phyloP scores from a whole-genome alignment of 192 early-diverging fungal genomes.

The Coemansia sp. region DNA sequence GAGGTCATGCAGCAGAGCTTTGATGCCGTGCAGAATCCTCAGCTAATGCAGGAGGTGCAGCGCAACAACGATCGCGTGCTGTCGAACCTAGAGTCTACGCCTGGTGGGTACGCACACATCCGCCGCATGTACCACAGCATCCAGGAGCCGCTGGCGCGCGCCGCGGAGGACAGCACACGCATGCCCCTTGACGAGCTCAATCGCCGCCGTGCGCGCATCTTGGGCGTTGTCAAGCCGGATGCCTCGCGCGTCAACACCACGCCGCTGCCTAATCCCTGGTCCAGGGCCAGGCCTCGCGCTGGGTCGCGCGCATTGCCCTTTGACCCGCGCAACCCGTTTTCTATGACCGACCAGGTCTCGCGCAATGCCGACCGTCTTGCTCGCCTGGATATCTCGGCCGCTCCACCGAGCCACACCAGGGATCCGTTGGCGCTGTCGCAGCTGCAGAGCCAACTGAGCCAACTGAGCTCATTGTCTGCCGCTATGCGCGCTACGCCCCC shows the following conservation, averaged over 20 bases:
- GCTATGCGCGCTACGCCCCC: background rate
- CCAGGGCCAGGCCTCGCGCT: slow-evolving; percentile 12
- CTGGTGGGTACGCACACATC: slow-evolving; percentile 57
- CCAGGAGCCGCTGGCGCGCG: slow-evolving; percentile 49
- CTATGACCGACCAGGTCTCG: slow-evolving; percentile 34
- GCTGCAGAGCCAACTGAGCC: slow-evolving; percentile 5
- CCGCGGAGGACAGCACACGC: slow-evolving; percentile 19
- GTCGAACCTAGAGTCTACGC: slow-evolving; percentile 53
- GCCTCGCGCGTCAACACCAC: slow-evolving; percentile 35
- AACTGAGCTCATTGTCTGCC: slow-evolving; percentile 1
- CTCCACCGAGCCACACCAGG: background rate
- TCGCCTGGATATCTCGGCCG: slow-evolving; percentile 32
- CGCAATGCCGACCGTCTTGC: slow-evolving; percentile 39
- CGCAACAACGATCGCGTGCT: slow-evolving; percentile 60
- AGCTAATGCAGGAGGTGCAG: slow-evolving; percentile 55
- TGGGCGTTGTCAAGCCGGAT: slow-evolving; percentile 45
- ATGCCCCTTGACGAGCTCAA: slow-evolving; percentile 51
- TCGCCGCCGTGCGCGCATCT: slow-evolving; percentile 32
- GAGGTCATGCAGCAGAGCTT: slow-evolving; percentile 43
- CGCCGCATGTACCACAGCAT: slow-evolving; percentile 52
- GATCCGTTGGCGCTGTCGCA: slow-evolving; percentile 10
- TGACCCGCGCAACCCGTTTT: slow-evolving; percentile 30
- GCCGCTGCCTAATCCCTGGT: slow-evolving; percentile 58
- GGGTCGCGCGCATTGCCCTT: slow-evolving; percentile 2
- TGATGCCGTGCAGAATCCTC: slow-evolving; percentile 53